Evolutionary conservation across 371 early-diverging fungal species (phyloP), one percentile per base, ranked within the genome.

Genomic region (Mortierella sp.): DNA sequence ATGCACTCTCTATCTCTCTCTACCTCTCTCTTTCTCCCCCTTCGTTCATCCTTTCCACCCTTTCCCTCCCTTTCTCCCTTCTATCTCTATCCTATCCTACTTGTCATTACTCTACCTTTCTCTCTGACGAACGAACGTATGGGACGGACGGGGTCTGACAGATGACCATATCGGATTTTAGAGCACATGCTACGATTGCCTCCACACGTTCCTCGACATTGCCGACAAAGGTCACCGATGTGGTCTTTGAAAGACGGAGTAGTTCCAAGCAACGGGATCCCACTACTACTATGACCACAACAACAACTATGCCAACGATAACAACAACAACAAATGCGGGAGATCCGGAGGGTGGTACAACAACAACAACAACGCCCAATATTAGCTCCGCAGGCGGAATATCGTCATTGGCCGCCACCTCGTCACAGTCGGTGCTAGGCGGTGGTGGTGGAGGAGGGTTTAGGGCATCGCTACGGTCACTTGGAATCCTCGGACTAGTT

Each of bases 111-210:
- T 50, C 13, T 9, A 10, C 14, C 4, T 50, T 6, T n/a, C 8
- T 24, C 24, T 50, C 14, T 11, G 40, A 24, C 9, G n/a, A n/a
- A 43, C 22, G 26, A 26, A 34, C 34, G 8, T 47, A 34, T 39
- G 22, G 7, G 19, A 29, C 26, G 2, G 34, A 14, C 29, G 47
- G 14, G 34, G 24, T 31, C 29, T 22, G 19, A n/a, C 31, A 74
- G 74, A 53, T 58, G 26, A 78, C 78, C n/a, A 78, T 78, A 24
- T 78, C 78, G 52, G 78, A 78, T 61, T 78, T 78, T 48, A 64
- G 73, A 40, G 64, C 78, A 24, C 73, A 78, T 53, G 73, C 69
- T 22, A 78, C 78, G 24, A 78, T 78, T 43, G 73, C 68, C 37
- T 78, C 78, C 3, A 69, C 69, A 26, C 69, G 69, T 6, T 73